Percentiles rank a stretch among this genome's conserved stretches.
phyloP scores from a whole-genome alignment of 805 yeast species.

The Ogataea sp. region DNA sequence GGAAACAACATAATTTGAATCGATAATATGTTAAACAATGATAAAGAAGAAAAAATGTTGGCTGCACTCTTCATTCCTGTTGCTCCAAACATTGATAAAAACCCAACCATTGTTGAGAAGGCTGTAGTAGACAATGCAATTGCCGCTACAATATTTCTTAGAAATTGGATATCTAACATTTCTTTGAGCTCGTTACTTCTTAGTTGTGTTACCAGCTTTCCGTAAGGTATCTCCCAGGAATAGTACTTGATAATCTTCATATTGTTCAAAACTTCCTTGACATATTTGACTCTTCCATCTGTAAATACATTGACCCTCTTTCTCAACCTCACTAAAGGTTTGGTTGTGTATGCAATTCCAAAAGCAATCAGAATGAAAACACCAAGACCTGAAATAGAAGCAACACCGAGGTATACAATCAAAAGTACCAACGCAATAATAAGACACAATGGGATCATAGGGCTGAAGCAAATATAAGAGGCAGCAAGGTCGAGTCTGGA shows the following conservation, averaged over 20 bases:
- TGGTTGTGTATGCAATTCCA: constrained; percentile 38
- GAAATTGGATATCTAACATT: constrained; percentile 55
- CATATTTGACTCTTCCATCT: constrained; percentile 65
- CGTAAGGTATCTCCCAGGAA: constrained; percentile 86
- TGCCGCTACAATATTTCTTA: constrained; percentile 57
- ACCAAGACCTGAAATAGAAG: constrained; percentile 65
- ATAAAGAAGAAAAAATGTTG: constrained; percentile 58
- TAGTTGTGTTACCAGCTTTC: constrained; percentile 40
- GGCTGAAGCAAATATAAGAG: constrained; percentile 57
- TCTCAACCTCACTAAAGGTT: constrained; percentile 46
- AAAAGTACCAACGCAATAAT: constrained; percentile 57
- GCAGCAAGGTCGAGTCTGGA: constrained; percentile 73
- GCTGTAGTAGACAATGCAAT: constrained; percentile 60
- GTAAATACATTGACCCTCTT: constrained; percentile 53
- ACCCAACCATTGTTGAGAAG: constrained; percentile 60
- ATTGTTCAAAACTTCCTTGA: constrained; percentile 72
- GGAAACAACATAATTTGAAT: constrained; percentile 64
- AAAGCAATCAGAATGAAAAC: constrained; percentile 43
- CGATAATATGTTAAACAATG: constrained; percentile 56
- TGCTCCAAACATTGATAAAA: constrained; percentile 32
- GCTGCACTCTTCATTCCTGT: constrained; percentile 43
- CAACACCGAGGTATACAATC: constrained; percentile 59
- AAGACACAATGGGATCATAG: constrained; percentile 58
- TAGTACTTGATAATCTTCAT: constrained; percentile 81
- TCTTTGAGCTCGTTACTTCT: constrained; percentile 55